Conservation (phyloP, 768 basidiomycete genomes). For the Boletellus ananiceps region DNA sequence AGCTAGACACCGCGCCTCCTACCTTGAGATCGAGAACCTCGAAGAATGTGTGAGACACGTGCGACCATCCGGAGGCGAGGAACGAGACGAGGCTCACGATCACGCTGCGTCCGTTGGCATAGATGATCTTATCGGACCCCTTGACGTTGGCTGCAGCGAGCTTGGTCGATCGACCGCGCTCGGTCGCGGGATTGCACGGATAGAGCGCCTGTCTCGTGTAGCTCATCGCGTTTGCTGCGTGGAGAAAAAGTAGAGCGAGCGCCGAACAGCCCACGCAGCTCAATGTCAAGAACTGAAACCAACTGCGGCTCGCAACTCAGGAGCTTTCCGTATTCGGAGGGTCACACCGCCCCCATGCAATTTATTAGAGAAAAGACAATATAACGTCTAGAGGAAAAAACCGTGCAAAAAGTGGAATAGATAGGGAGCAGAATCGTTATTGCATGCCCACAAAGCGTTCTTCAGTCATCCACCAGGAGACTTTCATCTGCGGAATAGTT, state of each 20-base stretch:
- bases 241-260: neutral
- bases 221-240: conserved; percentile 36
- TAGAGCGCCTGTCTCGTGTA: conserved; percentile 49
- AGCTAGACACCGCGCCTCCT: conserved; percentile 25
- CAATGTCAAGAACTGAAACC: conserved; percentile 3
- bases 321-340: conserved; percentile 16
- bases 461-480: conserved; percentile 22
- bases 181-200: conserved; percentile 66
- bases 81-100: conserved; percentile 55
- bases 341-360: neutral
- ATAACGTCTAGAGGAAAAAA: neutral
- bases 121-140: conserved; percentile 66
- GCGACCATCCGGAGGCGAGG: neutral
- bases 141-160: conserved; percentile 56
- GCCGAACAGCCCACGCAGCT: neutral
- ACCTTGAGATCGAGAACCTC: conserved; percentile 86
- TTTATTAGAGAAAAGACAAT: conserved; percentile 7
- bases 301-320: conserved; percentile 13
- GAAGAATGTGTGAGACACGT: conserved; percentile 1
- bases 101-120: conserved; percentile 79
- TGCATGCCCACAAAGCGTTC: neutral
- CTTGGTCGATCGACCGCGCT: conserved; percentile 67
- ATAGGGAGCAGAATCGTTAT: conserved; percentile 14
- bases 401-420: neutral
- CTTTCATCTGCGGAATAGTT: conserved; percentile 48